These are phyloP conservation scores for Trametes cubensis DNA, from an alignment of 768 basidiomycete genomes.

Conservation along the genomic window DNA sequence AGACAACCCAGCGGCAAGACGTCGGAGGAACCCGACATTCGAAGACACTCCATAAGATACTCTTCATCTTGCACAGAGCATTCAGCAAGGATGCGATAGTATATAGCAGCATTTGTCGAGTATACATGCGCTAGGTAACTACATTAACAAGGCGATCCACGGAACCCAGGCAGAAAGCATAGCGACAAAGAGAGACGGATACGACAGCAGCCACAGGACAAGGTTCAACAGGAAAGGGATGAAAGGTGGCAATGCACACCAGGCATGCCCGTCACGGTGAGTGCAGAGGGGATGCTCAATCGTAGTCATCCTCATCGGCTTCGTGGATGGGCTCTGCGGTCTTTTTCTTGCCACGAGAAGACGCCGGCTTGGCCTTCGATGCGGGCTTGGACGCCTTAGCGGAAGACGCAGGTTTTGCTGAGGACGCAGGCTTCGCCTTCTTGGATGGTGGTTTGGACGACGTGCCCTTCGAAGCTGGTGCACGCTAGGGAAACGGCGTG, in stretches of 20 bases:
- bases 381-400: conserved; percentile 18
- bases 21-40: too few relatives aligned
- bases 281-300: not conserved
- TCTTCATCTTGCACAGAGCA: too few relatives aligned
- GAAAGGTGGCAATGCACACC: conserved; percentile 2
- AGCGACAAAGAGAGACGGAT: conserved; percentile 1
- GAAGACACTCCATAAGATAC: too few relatives aligned
- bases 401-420: conserved; percentile 12
- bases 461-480: conserved; percentile 25
- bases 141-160: conserved; percentile 17
- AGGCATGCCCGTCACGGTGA: not conserved
- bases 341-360: conserved; percentile 31
- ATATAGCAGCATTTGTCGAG: conserved; percentile 15
- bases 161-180: conserved; percentile 8
- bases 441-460: conserved; percentile 28
- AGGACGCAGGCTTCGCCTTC: conserved; percentile 28
- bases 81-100: not conserved
- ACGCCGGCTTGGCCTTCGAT: conserved; percentile 28
- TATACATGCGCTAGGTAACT: conserved; percentile 19
- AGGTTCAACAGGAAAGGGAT: not conserved
- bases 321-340: conserved; percentile 24
- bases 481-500: conserved; percentile 17
- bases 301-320: conserved; percentile 27
- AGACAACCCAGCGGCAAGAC: too few relatives aligned
- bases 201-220: conserved; percentile 1